These are phyloP conservation scores for Dillenia suffruticosa DNA, from an alignment of 164 flowering plant genomes.

Conservation along the genomic window DNA sequence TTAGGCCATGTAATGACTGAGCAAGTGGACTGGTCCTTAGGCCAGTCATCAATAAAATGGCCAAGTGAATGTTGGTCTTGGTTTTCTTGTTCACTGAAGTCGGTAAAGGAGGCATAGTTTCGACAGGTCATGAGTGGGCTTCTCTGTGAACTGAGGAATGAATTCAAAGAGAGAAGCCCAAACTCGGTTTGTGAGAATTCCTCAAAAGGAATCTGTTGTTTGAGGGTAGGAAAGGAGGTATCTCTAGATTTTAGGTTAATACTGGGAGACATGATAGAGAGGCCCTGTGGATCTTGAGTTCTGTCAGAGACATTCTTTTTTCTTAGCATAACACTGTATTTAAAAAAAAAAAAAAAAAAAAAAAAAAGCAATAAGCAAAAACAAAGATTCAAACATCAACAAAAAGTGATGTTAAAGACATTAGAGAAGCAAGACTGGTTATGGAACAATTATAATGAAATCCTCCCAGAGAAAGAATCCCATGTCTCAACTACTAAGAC, in stretches of 20 bases:
- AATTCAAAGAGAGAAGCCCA: slow-evolving; percentile 53
- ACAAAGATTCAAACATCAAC: too few species aligned
- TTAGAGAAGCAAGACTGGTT: neutral
- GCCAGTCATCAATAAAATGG: slow-evolving; percentile 69
- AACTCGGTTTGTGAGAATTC: slow-evolving; percentile 38
- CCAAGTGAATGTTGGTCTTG: slow-evolving; percentile 42
- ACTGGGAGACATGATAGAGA: slow-evolving; percentile 37
- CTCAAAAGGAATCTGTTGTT: slow-evolving; percentile 42
- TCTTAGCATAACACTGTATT: slow-evolving; percentile 35
- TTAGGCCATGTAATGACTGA: slow-evolving; percentile 51
- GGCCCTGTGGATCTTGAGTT: slow-evolving; percentile 34
- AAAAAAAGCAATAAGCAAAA: neutral
- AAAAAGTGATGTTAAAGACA: too few species aligned
- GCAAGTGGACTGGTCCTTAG: slow-evolving; percentile 43
- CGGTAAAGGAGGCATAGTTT: slow-evolving; percentile 25
- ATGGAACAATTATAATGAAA: slow-evolving; percentile 4
- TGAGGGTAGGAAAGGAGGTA: slow-evolving; percentile 28
- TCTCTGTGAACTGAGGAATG: slow-evolving; percentile 40
- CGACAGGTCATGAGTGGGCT: slow-evolving; percentile 23
- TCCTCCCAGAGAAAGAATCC: slow-evolving; percentile 20
- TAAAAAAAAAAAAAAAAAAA: neutral
- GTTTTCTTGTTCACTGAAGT: slow-evolving; percentile 33
- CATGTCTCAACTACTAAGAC: slow-evolving; percentile 16
- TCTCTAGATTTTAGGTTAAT: slow-evolving; percentile 32
- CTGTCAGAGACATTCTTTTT: slow-evolving; percentile 26